Evolutionary conservation across 2,329 filamentous ascomycete species (phyloP).

Genomic region (Cladosporium oxysporum): DNA sequence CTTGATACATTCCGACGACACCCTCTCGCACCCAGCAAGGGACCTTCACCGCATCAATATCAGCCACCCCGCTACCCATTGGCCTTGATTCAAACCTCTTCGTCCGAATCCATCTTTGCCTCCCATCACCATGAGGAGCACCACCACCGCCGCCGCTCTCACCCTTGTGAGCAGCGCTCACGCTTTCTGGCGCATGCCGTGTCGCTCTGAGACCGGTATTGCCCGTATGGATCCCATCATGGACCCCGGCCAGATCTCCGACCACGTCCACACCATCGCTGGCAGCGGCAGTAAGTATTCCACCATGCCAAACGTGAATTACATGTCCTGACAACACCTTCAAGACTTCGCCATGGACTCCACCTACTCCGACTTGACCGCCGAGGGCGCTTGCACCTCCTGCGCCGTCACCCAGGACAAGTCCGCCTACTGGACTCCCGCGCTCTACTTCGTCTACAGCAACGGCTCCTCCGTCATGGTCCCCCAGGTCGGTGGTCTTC

Average conservation of each 20-base stretch:
- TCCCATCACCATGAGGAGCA: slow-evolving; percentile 19
- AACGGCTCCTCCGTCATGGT: slow-evolving; percentile 71
- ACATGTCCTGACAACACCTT: slow-evolving; percentile 21
- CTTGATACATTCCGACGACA: slow-evolving; percentile 7
- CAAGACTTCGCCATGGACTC: slow-evolving; percentile 66
- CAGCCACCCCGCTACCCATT: slow-evolving; percentile 6
- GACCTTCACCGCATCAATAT: slow-evolving; percentile 1
- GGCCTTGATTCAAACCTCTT: not conserved
- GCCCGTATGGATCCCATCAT: slow-evolving; percentile 78
- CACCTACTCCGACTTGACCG: slow-evolving; percentile 57
- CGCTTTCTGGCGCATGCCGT: slow-evolving; percentile 91
- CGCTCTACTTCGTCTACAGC: slow-evolving; percentile 72
- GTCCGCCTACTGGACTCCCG: slow-evolving; percentile 83
- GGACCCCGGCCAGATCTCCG: slow-evolving; percentile 57
- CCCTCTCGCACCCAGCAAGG: slow-evolving; percentile 11
- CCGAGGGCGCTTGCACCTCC: slow-evolving; percentile 71
- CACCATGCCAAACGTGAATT: not conserved
- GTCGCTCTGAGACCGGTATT: slow-evolving; percentile 67
- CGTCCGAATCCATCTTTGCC: not conserved
- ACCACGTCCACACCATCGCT: slow-evolving; percentile 74
- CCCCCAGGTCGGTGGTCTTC: slow-evolving; percentile 75
- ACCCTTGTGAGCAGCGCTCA: slow-evolving; percentile 33
- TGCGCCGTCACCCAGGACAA: slow-evolving; percentile 78
- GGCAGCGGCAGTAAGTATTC: slow-evolving; percentile 70
- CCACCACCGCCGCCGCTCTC: slow-evolving; percentile 23